Conservation (phyloP, 257 asterid species). For the Penstemon davidsonii region DNA sequence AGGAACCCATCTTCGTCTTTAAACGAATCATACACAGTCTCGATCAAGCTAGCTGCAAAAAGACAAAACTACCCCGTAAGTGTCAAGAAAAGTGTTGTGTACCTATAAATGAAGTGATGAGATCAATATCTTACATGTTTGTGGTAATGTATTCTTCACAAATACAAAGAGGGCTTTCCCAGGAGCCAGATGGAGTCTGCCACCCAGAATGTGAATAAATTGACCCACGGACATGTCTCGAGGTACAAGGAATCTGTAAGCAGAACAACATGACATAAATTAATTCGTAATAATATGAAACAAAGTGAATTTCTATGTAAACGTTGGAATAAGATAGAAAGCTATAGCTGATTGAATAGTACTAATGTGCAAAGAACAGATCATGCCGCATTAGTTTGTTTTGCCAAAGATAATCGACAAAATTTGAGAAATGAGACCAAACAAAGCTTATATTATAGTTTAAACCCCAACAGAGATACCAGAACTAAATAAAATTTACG, state of each 20-base stretch:
- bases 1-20: conserved; percentile 92
- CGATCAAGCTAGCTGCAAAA: conserved; percentile 74
- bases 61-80: neutral
- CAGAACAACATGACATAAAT: neutral
- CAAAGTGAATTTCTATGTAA: neutral
- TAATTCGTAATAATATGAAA: neutral
- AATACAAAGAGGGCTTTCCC: conserved; percentile 94
- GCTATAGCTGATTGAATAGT: no score
- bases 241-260: conserved; percentile 81
- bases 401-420: neutral
- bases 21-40: conserved; percentile 60
- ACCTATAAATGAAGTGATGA: conserved; percentile 14
- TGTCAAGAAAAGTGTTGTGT: neutral
- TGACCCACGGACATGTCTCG: conserved; percentile 97
- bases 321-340: neutral
- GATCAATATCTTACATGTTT: conserved; percentile 57
- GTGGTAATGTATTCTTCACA: conserved; percentile 85
- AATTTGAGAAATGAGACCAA: neutral
- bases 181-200: conserved; percentile 81
- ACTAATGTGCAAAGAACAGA: neutral
- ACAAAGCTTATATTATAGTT: neutral
- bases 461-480: neutral
- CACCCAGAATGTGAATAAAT: conserved; percentile 76
- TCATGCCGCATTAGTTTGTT: neutral
- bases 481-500: neutral